These are phyloP conservation scores for Cucurbitaria berberidis DNA, from an alignment of 2,329 filamentous ascomycete species.

Conservation along the genomic window DNA sequence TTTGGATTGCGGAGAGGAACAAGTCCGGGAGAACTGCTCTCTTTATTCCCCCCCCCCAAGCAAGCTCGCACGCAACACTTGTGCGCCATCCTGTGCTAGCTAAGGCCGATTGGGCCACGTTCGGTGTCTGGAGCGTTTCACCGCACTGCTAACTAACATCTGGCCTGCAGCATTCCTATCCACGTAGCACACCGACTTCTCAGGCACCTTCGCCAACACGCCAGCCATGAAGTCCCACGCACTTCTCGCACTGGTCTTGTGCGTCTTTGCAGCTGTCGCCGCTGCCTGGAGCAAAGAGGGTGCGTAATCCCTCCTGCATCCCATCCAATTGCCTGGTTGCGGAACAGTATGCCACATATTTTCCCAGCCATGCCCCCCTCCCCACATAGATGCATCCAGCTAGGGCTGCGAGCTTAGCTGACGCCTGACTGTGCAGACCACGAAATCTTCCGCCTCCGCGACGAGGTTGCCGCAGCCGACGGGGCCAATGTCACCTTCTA, in stretches of 20 bases:
- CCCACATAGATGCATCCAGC: slow-evolving; percentile 22
- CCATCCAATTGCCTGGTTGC: slow-evolving; percentile 5
- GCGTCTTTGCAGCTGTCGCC: slow-evolving; percentile 69
- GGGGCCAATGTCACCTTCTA: slow-evolving; percentile 88
- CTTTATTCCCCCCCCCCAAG: slow-evolving; percentile 8
- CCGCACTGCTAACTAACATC: slow-evolving; percentile 24
- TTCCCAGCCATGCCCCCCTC: slow-evolving; percentile 9
- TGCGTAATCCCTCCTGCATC: slow-evolving; percentile 48
- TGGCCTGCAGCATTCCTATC: slow-evolving; percentile 37
- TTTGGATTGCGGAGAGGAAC: slow-evolving; percentile 1
- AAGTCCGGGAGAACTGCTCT: not conserved
- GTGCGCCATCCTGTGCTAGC: slow-evolving; percentile 3
- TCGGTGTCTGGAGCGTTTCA: slow-evolving; percentile 25
- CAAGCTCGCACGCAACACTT: slow-evolving; percentile 12
- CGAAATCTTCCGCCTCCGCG: slow-evolving; percentile 94
- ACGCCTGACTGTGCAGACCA: slow-evolving; percentile 67
- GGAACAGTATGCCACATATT: slow-evolving; percentile 7
- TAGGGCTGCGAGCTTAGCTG: slow-evolving; percentile 24
- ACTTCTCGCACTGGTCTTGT: slow-evolving; percentile 70
- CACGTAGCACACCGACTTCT: slow-evolving; percentile 28
- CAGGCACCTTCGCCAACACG: slow-evolving; percentile 17
- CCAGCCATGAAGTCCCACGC: slow-evolving; percentile 71
- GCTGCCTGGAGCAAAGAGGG: slow-evolving; percentile 91
- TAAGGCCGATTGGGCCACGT: slow-evolving; percentile 34
- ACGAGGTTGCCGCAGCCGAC: slow-evolving; percentile 80